Conservation (phyloP, 331 rosid genomes). For the Spiraea crenata region DNA sequence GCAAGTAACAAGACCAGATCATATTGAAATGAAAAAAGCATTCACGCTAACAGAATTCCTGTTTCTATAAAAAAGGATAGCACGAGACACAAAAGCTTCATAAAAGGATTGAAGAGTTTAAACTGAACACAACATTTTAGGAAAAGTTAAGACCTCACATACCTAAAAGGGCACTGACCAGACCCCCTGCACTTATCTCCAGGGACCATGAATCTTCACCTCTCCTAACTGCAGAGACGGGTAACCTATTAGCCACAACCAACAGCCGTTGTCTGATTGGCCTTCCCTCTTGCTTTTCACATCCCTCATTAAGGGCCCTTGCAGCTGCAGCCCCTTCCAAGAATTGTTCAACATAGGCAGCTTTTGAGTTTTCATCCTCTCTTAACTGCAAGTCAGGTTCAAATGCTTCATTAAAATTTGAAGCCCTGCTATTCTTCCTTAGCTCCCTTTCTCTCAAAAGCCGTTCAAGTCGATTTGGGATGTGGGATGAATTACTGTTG, state of each 20-base stretch:
- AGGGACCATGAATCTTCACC: slow-evolving; percentile 86
- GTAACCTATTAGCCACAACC: slow-evolving; percentile 92
- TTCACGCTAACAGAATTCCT: neutral
- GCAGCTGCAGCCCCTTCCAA: slow-evolving; percentile 46
- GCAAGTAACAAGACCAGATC: slow-evolving; percentile 14
- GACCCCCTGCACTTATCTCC: slow-evolving; percentile 87
- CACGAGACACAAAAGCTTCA: neutral
- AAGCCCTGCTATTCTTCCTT: slow-evolving; percentile 46
- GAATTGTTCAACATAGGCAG: slow-evolving; percentile 34
- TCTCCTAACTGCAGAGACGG: slow-evolving; percentile 80
- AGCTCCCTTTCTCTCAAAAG: slow-evolving; percentile 62
- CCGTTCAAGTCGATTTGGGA: slow-evolving; percentile 60
- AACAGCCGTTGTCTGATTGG: slow-evolving; percentile 61
- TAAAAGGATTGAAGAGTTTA: neutral
- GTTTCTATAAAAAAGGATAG: neutral
- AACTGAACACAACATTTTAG: slow-evolving; percentile 7
- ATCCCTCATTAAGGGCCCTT: slow-evolving; percentile 36
- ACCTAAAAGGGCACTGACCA: slow-evolving; percentile 87
- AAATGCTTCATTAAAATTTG: slow-evolving; percentile 46
- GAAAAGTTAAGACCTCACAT: slow-evolving; percentile 25
- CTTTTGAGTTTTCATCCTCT: slow-evolving; percentile 53
- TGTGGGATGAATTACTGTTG: slow-evolving; percentile 39
- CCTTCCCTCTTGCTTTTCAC: slow-evolving; percentile 39
- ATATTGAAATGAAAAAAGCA: neutral
- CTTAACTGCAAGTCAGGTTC: slow-evolving; percentile 50